Base-by-base conservation (phyloP, 2,329 filamentous ascomycete genomes). In the Clonostachys solani region DNA sequence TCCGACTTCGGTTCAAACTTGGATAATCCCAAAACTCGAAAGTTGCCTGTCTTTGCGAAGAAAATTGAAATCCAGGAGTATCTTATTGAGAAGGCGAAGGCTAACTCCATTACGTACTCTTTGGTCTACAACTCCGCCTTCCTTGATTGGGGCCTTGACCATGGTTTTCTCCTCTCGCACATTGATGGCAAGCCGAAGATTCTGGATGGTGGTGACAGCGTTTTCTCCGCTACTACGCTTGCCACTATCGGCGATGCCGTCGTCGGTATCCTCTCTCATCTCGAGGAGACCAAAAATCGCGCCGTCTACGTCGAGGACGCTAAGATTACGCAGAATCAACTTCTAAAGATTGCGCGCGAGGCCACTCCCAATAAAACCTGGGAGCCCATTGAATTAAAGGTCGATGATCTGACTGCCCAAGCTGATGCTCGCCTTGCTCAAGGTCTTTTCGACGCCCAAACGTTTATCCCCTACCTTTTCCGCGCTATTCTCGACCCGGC, bases 141-240 rank as follows among this genome's bases (percentile, higher is more conserved):
- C 60, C 73, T 85, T 48, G 83, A 86, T 58, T 84, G 76, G 79
- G 69, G 67, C 6, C 42, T 73, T 5, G 37, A 59, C 50, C 40
- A 60, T 2, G 62, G 61, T 3, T 74, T 83, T 52, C 44, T 79
- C 5, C 43, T 79, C 2, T 66, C 78, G 47, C 42, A 59, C 2
- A 62, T 65, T 8, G 60, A 64, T 2, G 63, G 67, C 2, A 68
- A 65, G 33, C 63, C 68, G 1, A 65, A 56, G 0, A 54, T 83
- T 0, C 72, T 66, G 47, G 74, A 83, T 49, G 73, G 72, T 1
- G 81, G 81, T 1, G 65, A 80, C 35, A 49, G 52, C 3, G 50
- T 60, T 6, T 75, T 81, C 57, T 76, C 68, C 43, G 47, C 67
- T 8, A 78, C 79, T 0, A 75, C 68, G 0, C 63, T 83, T 1